Base-by-base conservation (phyloP, 345 rosid genomes). In the Moricandia moricandioides region DNA sequence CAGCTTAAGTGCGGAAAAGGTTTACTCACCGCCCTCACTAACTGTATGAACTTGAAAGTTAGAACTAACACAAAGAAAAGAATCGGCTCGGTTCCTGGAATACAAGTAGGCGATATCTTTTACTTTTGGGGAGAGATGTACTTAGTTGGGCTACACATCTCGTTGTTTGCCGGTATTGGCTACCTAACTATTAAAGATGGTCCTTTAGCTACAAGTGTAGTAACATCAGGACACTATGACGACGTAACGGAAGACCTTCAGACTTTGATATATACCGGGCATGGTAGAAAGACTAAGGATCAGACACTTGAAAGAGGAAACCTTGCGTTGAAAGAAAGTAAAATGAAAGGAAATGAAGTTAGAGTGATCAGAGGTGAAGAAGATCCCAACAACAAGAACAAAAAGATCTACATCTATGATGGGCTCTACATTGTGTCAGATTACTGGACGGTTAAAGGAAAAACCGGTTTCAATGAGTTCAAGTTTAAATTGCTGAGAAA, bases 261-360 rank as follows among this genome's bases (percentile, higher is more conserved):
- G 29, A 83, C 79, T 10, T 67, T 91, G 73, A 66, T 89, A 18
- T 89, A 88, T 45, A 83, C 84, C 60, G 93, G 97, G 11, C 87
- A 85, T 9, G 95, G 95, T 24, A 83, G 65, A 29, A 34, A 21
- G 24, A 77, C 71, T 67, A 13, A 67, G 10, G 90, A 88, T 79
- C 93, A 91, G 82, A 83, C 71, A 67, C 87, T 91, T 18, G 82
- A 70, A 69, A 71, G 85, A 74, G 93, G 95, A 12, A 89, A 89
- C 67, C 87, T 83, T 69, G 92, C 93, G 11, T 45, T 91, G 17
- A 81, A 80, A 72, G 78, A 62, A 60, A 89, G 96, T 64, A 21
- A 61, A 33, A 78, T 35, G 14, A 84, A 80, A 2, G 84, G 72
- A 2, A 89, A 80, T 26, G 86, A 82, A 27, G 87, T 89, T 10